Evolutionary conservation across 2,329 filamentous ascomycete species (phyloP).

Genomic region (Cladosporium cucumerinum): DNA sequence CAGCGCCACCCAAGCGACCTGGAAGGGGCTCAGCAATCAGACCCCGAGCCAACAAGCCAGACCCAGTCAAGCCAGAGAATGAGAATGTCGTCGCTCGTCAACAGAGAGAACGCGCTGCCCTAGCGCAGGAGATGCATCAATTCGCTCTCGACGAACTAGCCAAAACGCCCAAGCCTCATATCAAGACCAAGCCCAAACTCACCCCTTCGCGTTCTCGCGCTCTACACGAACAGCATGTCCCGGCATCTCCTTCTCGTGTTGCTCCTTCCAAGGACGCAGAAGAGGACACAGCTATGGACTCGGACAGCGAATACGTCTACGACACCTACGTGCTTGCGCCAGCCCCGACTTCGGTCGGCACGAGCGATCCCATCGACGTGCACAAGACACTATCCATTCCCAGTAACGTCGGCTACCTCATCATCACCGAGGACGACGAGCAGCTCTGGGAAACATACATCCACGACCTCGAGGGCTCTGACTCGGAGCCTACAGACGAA

Average conservation of each 20-base stretch:
- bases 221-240: constrained; percentile 10
- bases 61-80: not conserved
- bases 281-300: constrained; percentile 36
- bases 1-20: constrained; percentile 23
- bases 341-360: constrained; percentile 28
- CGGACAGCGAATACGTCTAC: constrained; percentile 58
- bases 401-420: constrained; percentile 43
- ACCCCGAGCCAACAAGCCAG: not conserved
- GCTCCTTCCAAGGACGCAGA: constrained; percentile 29
- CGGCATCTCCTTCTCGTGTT: not conserved
- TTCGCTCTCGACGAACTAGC: constrained; percentile 29
- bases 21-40: constrained; percentile 23
- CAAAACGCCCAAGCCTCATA: constrained; percentile 19
- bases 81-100: constrained; percentile 6
- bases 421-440: constrained; percentile 51
- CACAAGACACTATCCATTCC: constrained; percentile 1
- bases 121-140: constrained; percentile 29
- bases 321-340: constrained; percentile 56
- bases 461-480: constrained; percentile 12
- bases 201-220: constrained; percentile 19
- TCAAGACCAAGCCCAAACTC: constrained; percentile 16
- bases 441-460: constrained; percentile 57
- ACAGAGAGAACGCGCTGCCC: constrained; percentile 12
- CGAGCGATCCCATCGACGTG: constrained; percentile 24
- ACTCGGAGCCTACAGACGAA: constrained; percentile 53